Evolutionary conservation across 257 asterid genomes (phyloP), one percentile per base, ranked within the genome.

Genomic region (Apocynum venetum): DNA sequence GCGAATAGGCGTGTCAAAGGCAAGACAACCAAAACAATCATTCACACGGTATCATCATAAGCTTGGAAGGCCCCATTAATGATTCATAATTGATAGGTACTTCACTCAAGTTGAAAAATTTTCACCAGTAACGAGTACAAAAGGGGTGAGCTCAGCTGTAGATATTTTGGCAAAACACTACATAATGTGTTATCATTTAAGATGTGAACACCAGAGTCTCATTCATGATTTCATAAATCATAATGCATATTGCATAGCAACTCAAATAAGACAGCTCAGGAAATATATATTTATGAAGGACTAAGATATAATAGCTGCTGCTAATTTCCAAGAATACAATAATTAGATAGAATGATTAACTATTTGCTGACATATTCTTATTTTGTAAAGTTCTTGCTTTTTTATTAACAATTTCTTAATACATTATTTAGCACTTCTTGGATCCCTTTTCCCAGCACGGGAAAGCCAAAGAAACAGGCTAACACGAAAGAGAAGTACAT

Each of bases 351-450:
- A 17, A 10, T 76, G 55, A 19, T 48, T 4, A 36, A n/a, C 47
- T 13, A 48, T 17, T 17, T 48, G 64, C 41, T 35, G 20, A 2
- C 0, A 35, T 19, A 59, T 6, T 52, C 46, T 61, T 78, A 60
- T 71, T 71, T 61, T n/a, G n/a, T 25, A 36, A 47, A 46, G 6
- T n/a, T 52, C 15, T 8, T 40, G 69, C 17, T 20, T 64, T 38
- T 25, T 13, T 38, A 38, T 72, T 7, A n/a, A 52, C 72, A 47
- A 9, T 3, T 47, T 47, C 38, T 51, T n/a, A 19, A 19, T n/a
- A 52, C 52, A 73, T 53, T 79, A 79, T 73, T 64, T 25, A 73
- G 68, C 40, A 40, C 41, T 9, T 79, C 63, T 25, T 25, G 35
- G 46, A 11, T 35, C 52, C 51, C 43, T 69, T 69, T 52, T 46